Conservation (phyloP, 345 rosid genomes). For the Cardiospermum halicacabum region DNA sequence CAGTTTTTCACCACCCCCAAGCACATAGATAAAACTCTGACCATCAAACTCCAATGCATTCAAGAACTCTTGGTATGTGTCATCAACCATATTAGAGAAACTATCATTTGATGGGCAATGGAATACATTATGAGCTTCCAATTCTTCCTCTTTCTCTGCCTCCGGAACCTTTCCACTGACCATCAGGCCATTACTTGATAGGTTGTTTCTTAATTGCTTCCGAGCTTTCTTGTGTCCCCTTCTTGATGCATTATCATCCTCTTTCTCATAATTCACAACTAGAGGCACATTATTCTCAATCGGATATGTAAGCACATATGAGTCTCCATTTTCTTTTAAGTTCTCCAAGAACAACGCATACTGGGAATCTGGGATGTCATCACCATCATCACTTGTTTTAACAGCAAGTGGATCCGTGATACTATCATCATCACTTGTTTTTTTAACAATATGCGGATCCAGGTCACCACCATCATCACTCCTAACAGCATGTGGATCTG, state of each 20-base stretch:
- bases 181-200: background rate
- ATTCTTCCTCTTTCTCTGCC: constrained; percentile 14
- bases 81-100: constrained; percentile 19
- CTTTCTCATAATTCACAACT: constrained; percentile 22
- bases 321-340: constrained; percentile 23
- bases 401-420: too few relatives aligned
- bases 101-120: background rate
- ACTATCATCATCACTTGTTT: too few relatives aligned
- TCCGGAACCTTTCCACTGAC: constrained; percentile 13
- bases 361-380: constrained; percentile 23
- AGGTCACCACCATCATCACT: too few relatives aligned
- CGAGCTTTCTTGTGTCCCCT: constrained; percentile 2
- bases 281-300: constrained; percentile 2
- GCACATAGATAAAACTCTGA: background rate
- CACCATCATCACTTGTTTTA: background rate
- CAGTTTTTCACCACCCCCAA: constrained; percentile 24
- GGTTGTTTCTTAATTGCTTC: background rate
- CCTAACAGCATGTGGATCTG: too few relatives aligned
- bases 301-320: constrained; percentile 26
- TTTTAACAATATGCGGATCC: too few relatives aligned
- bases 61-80: constrained; percentile 20
- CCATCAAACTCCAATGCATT: constrained; percentile 18
- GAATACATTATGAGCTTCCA: constrained; percentile 15
- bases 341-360: constrained; percentile 36
- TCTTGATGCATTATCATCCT: constrained; percentile 1